Conservation (phyloP, 441 rosid genomes). For the Pelargonium citronellum region DNA sequence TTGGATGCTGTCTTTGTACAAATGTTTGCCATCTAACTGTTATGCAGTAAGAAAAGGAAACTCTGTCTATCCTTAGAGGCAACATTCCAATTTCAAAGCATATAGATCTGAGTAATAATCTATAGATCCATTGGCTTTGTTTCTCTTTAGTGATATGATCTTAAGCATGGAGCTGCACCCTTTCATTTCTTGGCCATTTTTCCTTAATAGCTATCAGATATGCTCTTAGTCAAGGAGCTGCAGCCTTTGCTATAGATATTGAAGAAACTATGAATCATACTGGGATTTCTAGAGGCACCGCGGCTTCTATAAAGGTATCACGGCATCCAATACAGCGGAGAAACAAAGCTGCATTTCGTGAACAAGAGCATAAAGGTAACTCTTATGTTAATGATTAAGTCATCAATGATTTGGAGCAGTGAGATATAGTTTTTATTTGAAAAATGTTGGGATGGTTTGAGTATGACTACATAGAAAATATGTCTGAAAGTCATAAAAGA, state of each 20-base stretch:
- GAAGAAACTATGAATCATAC: conserved; percentile 34
- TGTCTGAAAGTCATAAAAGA: too few relatives aligned
- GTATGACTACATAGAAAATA: too few relatives aligned
- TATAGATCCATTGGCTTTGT: background rate
- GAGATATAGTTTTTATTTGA: background rate
- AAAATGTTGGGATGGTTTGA: too few relatives aligned
- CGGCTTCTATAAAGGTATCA: conserved; percentile 36
- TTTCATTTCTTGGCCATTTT: conserved; percentile 14
- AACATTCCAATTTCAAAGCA: background rate
- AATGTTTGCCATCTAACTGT: background rate
- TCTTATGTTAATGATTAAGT: conserved; percentile 13
- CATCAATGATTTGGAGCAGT: background rate
- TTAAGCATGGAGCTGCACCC: background rate
- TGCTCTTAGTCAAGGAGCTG: conserved; percentile 75
- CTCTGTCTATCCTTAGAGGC: background rate
- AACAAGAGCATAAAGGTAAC: conserved; percentile 45
- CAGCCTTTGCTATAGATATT: conserved; percentile 73
- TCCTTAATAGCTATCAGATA: conserved; percentile 42
- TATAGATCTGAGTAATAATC: background rate
- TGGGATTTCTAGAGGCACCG: conserved; percentile 25
- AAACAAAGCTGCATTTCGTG: conserved; percentile 29
- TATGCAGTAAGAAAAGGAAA: background rate
- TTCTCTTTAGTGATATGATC: background rate
- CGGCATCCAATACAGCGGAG: conserved; percentile 55
- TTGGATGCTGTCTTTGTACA: background rate